phyloP scores from a whole-genome alignment of 345 rosid species.

The Populus euphratica region DNA sequence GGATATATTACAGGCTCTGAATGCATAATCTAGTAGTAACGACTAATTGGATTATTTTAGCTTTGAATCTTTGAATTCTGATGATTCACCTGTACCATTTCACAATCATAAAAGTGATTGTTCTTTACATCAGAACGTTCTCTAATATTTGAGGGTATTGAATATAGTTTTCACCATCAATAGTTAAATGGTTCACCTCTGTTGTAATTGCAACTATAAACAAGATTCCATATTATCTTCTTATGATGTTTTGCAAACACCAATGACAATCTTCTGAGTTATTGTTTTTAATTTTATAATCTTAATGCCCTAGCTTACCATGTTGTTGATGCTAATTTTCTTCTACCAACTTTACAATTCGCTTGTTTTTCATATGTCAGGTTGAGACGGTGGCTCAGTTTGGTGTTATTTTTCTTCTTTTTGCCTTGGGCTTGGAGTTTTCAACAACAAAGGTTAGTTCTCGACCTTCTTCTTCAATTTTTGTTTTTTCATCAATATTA shows the following conservation, averaged over 20 bases:
- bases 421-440: conserved; percentile 89
- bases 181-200: neutral
- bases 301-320: neutral
- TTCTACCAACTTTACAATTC: neutral
- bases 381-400: conserved; percentile 98
- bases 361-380: conserved; percentile 31
- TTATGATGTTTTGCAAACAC: neutral
- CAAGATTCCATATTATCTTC: neutral
- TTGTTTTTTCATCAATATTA: neutral
- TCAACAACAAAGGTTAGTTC: conserved; percentile 66
- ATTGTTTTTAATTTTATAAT: neutral
- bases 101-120: neutral
- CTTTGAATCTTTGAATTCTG: neutral
- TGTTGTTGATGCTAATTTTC: neutral
- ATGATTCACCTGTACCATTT: neutral
- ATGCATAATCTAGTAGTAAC: neutral
- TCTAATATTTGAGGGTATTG: neutral
- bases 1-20: neutral
- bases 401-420: conserved; percentile 95
- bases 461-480: conserved; percentile 3
- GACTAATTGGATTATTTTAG: neutral
- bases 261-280: neutral
- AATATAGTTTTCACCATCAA: neutral
- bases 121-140: neutral
- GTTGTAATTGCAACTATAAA: neutral